Evolutionary conservation across 2,329 filamentous ascomycete species (phyloP).

Genomic region (Calonectria multiphialidica): DNA sequence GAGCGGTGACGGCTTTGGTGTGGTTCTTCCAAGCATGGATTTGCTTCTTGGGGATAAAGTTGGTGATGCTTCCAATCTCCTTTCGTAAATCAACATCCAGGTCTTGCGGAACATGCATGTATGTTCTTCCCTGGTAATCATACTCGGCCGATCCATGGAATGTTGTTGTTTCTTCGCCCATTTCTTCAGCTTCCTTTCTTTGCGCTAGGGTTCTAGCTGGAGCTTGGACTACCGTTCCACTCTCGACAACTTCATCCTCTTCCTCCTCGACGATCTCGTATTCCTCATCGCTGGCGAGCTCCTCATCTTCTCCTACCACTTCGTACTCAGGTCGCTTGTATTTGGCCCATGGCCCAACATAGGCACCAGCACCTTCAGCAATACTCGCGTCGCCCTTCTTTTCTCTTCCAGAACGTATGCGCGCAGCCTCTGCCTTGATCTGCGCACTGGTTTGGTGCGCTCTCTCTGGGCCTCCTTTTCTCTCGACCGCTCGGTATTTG

Average conservation of each 20-base stretch:
- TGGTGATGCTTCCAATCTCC: slow-evolving; percentile 83
- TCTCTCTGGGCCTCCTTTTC: slow-evolving; percentile 68
- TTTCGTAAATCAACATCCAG: slow-evolving; percentile 87
- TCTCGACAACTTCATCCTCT: slow-evolving; percentile 75
- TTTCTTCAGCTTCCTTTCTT: slow-evolving; percentile 69
- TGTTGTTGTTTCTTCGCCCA: slow-evolving; percentile 82
- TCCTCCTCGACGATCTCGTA: slow-evolving; percentile 84
- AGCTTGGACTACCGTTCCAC: slow-evolving; percentile 71
- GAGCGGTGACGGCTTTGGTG: slow-evolving; percentile 84
- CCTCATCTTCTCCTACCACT: slow-evolving; percentile 78
- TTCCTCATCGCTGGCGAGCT: slow-evolving; percentile 83
- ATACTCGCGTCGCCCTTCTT: slow-evolving; percentile 86
- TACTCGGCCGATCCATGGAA: slow-evolving; percentile 88
- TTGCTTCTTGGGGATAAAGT: slow-evolving; percentile 95
- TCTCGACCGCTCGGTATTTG: slow-evolving; percentile 87
- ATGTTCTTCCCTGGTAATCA: slow-evolving; percentile 96
- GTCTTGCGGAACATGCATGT: slow-evolving; percentile 97
- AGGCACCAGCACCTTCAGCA: slow-evolving; percentile 87
- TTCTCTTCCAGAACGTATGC: slow-evolving; percentile 81
- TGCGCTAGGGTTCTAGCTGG: slow-evolving; percentile 66
- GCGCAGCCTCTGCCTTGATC: slow-evolving; percentile 78
- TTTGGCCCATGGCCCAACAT: slow-evolving; percentile 94
- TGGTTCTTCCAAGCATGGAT: slow-evolving; percentile 91
- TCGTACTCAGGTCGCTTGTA: slow-evolving; percentile 82
- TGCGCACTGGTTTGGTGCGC: slow-evolving; percentile 67